phyloP scores from a whole-genome alignment of 2,329 filamentous ascomycete genomes.

The Shiraia bambusicola region DNA sequence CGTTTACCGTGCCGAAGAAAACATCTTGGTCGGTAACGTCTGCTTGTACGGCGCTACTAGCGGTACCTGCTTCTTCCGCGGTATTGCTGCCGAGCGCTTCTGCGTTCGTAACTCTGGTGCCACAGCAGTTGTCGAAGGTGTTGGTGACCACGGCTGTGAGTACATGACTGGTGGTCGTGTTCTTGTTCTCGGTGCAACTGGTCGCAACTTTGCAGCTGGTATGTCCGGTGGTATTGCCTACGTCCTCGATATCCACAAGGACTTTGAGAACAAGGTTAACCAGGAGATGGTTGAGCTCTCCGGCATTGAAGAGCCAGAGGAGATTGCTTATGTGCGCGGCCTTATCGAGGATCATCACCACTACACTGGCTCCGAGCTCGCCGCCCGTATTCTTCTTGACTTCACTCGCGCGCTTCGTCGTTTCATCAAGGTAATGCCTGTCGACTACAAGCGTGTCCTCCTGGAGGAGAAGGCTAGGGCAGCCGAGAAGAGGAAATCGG shows the following conservation, averaged over 20 bases:
- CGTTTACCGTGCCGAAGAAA: constrained; percentile 95
- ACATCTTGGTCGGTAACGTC: constrained; percentile 88
- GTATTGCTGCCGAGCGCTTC: constrained; percentile 93
- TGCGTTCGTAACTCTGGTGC: constrained; percentile 95
- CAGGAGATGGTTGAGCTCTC: constrained; percentile 95
- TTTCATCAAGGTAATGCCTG: constrained; percentile 90
- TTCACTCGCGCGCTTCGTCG: constrained; percentile 87
- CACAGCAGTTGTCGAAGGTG: constrained; percentile 92
- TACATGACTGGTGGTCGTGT: constrained; percentile 98
- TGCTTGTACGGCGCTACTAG: constrained; percentile 92
- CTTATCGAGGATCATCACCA: constrained; percentile 96
- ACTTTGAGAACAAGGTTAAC: constrained; percentile 93
- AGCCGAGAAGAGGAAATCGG: constrained; percentile 78
- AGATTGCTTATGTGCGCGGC: constrained; percentile 87
- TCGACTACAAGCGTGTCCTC: constrained; percentile 93
- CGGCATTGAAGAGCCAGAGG: constrained; percentile 76
- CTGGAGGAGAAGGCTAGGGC: constrained; percentile 83
- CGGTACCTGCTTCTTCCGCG: constrained; percentile 94
- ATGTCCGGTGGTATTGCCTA: constrained; percentile 99
- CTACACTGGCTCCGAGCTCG: constrained; percentile 94
- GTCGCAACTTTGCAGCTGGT: constrained; percentile 95
- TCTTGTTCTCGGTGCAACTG: constrained; percentile 81
- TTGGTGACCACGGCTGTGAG: constrained; percentile 95
- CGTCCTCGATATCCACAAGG: constrained; percentile 82
- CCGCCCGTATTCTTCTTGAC: constrained; percentile 89